Conservation (phyloP, 1,284 basidiomycete species). For the Melampsora americana region DNA sequence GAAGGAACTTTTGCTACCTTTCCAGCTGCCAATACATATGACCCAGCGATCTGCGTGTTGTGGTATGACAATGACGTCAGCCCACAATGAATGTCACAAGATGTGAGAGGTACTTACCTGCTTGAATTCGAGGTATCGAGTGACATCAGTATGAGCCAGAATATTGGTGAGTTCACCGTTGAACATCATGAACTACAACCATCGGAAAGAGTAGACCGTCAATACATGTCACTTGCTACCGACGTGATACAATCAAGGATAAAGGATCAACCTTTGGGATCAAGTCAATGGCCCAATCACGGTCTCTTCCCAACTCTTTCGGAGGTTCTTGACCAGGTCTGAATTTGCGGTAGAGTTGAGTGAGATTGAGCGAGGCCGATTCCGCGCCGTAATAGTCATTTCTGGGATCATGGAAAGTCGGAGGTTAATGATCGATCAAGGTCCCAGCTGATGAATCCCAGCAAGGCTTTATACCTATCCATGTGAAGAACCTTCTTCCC, state of each 20-base stretch:
- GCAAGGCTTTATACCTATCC: slow-evolving; percentile 61
- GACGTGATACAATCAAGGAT: background rate
- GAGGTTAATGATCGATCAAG: background rate
- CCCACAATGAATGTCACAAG: background rate
- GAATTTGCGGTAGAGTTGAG: slow-evolving; percentile 98
- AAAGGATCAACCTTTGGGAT: slow-evolving; percentile 58
- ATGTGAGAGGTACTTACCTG: slow-evolving; percentile 58
- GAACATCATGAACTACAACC: slow-evolving; percentile 88
- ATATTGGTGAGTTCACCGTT: slow-evolving; percentile 97
- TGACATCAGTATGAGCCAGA: slow-evolving; percentile 98
- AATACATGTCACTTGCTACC: background rate
- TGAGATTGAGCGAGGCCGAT: slow-evolving; percentile 93
- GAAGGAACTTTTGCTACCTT: slow-evolving; percentile 96
- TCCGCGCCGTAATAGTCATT: slow-evolving; percentile 99
- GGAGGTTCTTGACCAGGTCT: slow-evolving; percentile 58
- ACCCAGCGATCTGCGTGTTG: slow-evolving; percentile 71
- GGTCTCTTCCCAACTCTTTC: slow-evolving; percentile 79
- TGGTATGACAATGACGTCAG: background rate
- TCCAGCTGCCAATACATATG: slow-evolving; percentile 94
- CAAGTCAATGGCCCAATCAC: slow-evolving; percentile 92
- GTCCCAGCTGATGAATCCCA: background rate
- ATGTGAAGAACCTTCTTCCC: slow-evolving; percentile 99
- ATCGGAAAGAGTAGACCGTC: background rate
- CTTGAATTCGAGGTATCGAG: slow-evolving; percentile 98
- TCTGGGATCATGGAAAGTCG: slow-evolving; percentile 52